phyloP scores from a whole-genome alignment of 2,329 filamentous ascomycete genomes.

The Plenodomus biglobosus region DNA sequence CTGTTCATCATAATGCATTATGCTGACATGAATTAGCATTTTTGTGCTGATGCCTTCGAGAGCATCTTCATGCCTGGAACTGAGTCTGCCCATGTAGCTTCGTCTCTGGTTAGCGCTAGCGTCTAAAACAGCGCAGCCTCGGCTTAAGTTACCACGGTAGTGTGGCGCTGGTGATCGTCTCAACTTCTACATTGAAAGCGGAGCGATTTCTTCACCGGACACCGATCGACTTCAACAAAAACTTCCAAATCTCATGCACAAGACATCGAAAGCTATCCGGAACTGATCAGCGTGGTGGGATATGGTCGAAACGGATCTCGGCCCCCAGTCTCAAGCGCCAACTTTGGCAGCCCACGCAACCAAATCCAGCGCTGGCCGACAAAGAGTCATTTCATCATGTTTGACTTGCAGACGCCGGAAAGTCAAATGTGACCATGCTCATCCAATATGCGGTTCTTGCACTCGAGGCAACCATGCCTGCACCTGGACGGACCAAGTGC shows the following conservation, averaged over 20 bases:
- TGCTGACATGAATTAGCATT: too few species aligned
- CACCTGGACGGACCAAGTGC: slow-evolving; percentile 38
- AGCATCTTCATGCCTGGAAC: too few species aligned
- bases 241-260: slow-evolving; percentile 11
- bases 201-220: slow-evolving; percentile 12
- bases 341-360: slow-evolving; percentile 24
- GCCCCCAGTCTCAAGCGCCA: slow-evolving; percentile 27
- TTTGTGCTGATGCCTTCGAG: too few species aligned
- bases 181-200: slow-evolving; percentile 1
- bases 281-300: slow-evolving; percentile 1
- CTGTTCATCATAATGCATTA: too few species aligned
- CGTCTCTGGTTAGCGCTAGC: background rate
- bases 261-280: slow-evolving; percentile 2
- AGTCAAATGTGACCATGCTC: slow-evolving; percentile 44
- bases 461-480: slow-evolving; percentile 42
- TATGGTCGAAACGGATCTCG: slow-evolving; percentile 31
- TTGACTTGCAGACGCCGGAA: slow-evolving; percentile 44
- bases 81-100: too few species aligned
- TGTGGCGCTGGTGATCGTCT: background rate
- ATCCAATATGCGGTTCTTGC: slow-evolving; percentile 44
- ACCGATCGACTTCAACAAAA: slow-evolving; percentile 17
- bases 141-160: too few species aligned
- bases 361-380: slow-evolving; percentile 36
- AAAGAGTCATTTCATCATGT: slow-evolving; percentile 44
- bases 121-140: background rate